phyloP scores from a whole-genome alignment of 257 asterid species.

The Ballota nigra region DNA sequence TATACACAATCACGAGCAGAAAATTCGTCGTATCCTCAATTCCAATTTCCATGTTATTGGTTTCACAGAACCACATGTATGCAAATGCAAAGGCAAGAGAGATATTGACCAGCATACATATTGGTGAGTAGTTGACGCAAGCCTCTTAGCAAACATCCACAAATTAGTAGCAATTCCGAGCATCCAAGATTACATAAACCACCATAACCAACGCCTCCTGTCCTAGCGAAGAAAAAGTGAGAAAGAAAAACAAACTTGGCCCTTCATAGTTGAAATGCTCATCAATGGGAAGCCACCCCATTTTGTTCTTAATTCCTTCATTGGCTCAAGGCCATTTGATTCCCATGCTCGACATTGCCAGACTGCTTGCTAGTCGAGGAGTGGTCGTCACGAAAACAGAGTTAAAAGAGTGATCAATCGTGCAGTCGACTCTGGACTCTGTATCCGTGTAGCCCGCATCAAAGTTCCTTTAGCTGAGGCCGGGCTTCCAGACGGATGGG shows the following conservation, averaged over 20 bases:
- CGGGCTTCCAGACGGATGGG: constrained; percentile 43
- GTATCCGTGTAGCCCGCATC: constrained; percentile 29
- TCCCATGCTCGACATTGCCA: constrained; percentile 60
- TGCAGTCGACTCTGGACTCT: constrained; percentile 31
- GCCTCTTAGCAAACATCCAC: too few species aligned
- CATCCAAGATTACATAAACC: background rate
- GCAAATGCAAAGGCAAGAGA: too few species aligned
- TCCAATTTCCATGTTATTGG: too few species aligned
- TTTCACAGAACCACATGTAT: too few species aligned
- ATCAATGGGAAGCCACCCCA: constrained; percentile 30
- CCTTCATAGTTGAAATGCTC: constrained; percentile 12
- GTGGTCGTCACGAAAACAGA: constrained; percentile 31
- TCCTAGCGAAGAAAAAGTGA: too few species aligned
- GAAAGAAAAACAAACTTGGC: background rate
- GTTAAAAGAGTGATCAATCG: constrained; percentile 33
- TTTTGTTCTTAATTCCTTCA: constrained; percentile 55
- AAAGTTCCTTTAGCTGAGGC: constrained; percentile 29
- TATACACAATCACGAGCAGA: too few species aligned
- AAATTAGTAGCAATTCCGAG: background rate
- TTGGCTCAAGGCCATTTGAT: constrained; percentile 62
- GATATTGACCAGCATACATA: too few species aligned
- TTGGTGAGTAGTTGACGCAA: too few species aligned
- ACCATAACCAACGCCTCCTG: background rate
- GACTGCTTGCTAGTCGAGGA: constrained; percentile 42
- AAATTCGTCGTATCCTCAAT: too few species aligned